These are phyloP conservation scores for Marasmius tenuissimus DNA, from an alignment of 1,284 basidiomycete genomes.

Conservation along the genomic window DNA sequence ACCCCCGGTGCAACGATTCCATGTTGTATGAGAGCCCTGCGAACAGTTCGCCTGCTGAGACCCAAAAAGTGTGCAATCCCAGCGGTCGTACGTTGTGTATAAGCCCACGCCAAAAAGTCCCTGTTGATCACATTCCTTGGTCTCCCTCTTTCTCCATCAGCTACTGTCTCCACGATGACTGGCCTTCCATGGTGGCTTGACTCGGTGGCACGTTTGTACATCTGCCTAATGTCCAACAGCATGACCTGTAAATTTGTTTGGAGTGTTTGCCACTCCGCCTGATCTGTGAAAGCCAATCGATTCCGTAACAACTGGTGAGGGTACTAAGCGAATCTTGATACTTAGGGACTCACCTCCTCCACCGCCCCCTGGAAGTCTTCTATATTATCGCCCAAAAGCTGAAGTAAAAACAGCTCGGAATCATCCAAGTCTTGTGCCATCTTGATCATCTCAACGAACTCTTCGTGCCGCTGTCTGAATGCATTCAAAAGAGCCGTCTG, in stretches of 20 bases:
- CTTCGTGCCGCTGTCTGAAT: no score
- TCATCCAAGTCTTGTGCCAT: no score
- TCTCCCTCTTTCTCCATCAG: conserved; percentile 19
- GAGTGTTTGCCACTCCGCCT: conserved; percentile 9
- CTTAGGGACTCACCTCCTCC: no score
- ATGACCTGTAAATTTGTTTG: conserved; percentile 14
- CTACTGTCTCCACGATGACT: conserved; percentile 7
- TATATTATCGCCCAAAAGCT: no score
- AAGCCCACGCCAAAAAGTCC: conserved; percentile 24
- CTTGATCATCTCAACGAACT: no score
- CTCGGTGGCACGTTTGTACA: conserved; percentile 15
- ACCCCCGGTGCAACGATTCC: conserved; percentile 19
- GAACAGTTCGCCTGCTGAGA: conserved; percentile 18
- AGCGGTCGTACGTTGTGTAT: conserved; percentile 17
- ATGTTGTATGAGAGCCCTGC: conserved; percentile 19
- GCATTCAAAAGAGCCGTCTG: no score
- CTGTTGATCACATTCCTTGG: conserved; percentile 23
- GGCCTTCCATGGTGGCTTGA: conserved; percentile 19
- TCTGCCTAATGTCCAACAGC: conserved; percentile 15
- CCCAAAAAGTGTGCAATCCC: conserved; percentile 22
- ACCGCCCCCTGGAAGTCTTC: no score
- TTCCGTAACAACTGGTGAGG: background rate
- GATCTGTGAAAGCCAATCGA: background rate
- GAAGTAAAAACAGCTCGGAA: no score
- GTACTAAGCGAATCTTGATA: no score